These are phyloP conservation scores for Paraleonurus japonicus DNA, from an alignment of 257 asterid species.

Conservation along the genomic window DNA sequence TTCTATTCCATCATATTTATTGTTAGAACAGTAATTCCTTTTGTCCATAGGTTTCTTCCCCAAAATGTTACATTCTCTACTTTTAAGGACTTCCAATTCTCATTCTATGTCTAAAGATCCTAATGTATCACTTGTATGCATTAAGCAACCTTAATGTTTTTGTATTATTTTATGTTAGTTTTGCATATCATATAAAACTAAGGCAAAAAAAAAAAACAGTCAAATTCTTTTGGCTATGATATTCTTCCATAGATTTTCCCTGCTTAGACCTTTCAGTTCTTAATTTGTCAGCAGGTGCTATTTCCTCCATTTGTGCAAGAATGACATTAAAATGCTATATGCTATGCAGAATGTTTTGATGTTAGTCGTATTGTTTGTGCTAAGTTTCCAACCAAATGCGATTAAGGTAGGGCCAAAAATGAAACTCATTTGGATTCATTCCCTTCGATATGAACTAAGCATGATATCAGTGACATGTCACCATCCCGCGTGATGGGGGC, in stretches of 20 bases:
- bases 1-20: background rate
- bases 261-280: background rate
- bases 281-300: background rate
- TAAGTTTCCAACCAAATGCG: background rate
- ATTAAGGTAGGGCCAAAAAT: background rate
- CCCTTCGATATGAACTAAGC: background rate
- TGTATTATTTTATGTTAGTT: conserved; percentile 8
- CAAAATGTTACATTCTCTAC: background rate
- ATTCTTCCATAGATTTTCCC: background rate
- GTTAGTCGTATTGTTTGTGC: background rate
- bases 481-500: background rate
- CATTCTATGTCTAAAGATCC: background rate
- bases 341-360: background rate
- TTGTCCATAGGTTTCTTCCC: background rate
- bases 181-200: background rate
- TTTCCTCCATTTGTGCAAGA: background rate
- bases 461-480: background rate
- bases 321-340: background rate
- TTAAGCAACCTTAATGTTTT: background rate
- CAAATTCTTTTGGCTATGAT: background rate
- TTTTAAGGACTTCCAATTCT: background rate
- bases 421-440: background rate
- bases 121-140: background rate
- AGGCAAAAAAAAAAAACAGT: too few relatives aligned
- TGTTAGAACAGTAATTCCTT: conserved; percentile 1